Percentiles rank a stretch among this genome's conserved stretches.
phyloP scores from a whole-genome alignment of 2,329 filamentous ascomycete species.

The Dactylellina drechsleri region DNA sequence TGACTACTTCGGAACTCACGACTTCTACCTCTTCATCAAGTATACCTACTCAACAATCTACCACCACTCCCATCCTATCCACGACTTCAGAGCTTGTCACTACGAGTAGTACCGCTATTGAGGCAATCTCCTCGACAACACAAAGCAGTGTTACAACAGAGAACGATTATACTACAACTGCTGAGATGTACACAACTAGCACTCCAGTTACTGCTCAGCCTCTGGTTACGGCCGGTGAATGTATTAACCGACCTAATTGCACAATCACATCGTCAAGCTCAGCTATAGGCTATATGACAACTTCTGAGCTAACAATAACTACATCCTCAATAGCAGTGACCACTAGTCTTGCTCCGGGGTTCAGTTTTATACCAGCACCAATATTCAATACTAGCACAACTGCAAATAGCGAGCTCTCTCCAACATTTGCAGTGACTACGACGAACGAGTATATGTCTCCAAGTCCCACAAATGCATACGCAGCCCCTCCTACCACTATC shows the following conservation, averaged over 20 bases:
- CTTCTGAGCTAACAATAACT: neutral
- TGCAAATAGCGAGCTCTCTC: neutral
- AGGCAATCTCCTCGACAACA: too few relatives aligned
- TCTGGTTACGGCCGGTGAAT: constrained; percentile 7
- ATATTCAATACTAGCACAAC: constrained; percentile 2
- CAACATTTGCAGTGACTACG: neutral
- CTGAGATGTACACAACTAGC: too few relatives aligned
- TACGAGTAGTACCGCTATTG: too few relatives aligned
- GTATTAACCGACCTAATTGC: constrained; percentile 36
- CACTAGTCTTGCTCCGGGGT: constrained; percentile 23
- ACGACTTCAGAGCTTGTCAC: too few relatives aligned
- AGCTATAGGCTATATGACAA: too few relatives aligned
- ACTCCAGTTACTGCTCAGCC: neutral
- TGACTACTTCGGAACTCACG: neutral
- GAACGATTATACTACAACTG: too few relatives aligned
- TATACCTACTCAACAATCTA: neutral
- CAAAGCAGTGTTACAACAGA: too few relatives aligned
- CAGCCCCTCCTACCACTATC: too few relatives aligned
- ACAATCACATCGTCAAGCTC: neutral
- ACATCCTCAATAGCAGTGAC: neutral
- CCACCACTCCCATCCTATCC: neutral
- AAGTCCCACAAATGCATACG: neutral
- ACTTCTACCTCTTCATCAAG: neutral
- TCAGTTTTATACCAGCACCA: constrained; percentile 33
- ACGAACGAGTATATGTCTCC: neutral